Evolutionary conservation across 2,329 filamentous ascomycete species (phyloP).

Genomic region (Colletotrichum phormii): DNA sequence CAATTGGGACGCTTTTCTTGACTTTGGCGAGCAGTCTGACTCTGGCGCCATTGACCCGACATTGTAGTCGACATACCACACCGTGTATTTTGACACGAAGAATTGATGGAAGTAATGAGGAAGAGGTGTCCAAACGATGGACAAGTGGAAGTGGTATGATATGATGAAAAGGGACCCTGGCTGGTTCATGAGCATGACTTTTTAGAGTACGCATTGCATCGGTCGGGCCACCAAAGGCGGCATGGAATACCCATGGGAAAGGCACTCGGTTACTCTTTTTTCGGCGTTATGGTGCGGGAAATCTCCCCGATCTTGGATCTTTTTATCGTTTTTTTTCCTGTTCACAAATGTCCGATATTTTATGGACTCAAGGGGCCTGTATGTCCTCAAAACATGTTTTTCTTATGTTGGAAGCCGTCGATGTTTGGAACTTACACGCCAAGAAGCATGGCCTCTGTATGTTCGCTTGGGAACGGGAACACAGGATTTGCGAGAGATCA

Average conservation of each 20-base stretch:
- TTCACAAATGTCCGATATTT: background rate
- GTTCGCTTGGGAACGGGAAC: background rate
- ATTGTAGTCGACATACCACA: constrained; percentile 3
- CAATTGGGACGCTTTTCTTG: constrained; percentile 25
- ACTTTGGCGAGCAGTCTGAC: constrained; percentile 38
- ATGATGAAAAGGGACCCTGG: constrained; percentile 18
- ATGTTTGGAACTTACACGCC: background rate
- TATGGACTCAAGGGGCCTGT: background rate
- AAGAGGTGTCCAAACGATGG: constrained; percentile 30
- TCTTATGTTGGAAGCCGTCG: background rate
- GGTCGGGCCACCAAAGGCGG: constrained; percentile 29
- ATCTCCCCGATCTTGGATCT: background rate
- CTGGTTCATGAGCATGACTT: constrained; percentile 36
- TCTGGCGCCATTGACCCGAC: constrained; percentile 20
- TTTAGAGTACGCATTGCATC: constrained; percentile 37
- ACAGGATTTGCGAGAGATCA: background rate
- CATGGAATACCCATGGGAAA: constrained; percentile 26
- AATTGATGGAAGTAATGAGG: constrained; percentile 43
- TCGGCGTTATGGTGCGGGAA: constrained; percentile 19
- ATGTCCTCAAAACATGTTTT: background rate
- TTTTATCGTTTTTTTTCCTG: background rate
- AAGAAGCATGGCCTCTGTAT: constrained; percentile 1
- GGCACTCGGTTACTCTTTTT: background rate
- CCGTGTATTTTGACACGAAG: background rate
- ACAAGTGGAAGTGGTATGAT: constrained; percentile 7